Conservation (phyloP, 169 alveolate genomes). For the Theileria parva region DNA sequence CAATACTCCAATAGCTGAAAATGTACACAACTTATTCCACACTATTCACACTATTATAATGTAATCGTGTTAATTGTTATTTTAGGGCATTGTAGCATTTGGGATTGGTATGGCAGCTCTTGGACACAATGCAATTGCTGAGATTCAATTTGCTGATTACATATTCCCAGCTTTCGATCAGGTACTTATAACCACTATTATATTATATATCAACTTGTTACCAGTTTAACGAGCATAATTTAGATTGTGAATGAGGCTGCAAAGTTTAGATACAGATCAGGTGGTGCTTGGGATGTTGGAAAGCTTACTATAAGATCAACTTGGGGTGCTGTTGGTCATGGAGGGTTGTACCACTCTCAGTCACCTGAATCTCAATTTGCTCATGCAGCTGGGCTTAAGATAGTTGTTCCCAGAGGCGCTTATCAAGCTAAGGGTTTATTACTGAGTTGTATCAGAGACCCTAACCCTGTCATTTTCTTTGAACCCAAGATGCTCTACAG, state of each 20-base stretch:
- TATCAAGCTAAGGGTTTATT: slow-evolving; percentile 92
- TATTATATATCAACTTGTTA: neutral
- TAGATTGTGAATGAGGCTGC: slow-evolving; percentile 96
- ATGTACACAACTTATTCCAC: neutral
- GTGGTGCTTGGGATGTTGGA: slow-evolving; percentile 92
- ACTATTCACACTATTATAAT: neutral
- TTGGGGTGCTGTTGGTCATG: slow-evolving; percentile 98
- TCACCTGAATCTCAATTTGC: slow-evolving; percentile 96
- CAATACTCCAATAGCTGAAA: slow-evolving; percentile 94
- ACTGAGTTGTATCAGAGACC: slow-evolving; percentile 83
- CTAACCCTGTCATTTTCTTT: slow-evolving; percentile 92
- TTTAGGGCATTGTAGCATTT: slow-evolving; percentile 94
- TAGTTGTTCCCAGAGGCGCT: slow-evolving; percentile 95
- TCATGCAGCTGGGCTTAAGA: slow-evolving; percentile 92
- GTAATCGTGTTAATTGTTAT: neutral
- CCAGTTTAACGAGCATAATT: neutral
- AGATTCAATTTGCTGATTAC: slow-evolving; percentile 96
- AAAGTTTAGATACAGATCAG: slow-evolving; percentile 91
- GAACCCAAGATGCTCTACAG: slow-evolving; percentile 97
- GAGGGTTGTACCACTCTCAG: slow-evolving; percentile 95
- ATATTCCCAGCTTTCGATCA: slow-evolving; percentile 98
- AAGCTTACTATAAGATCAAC: slow-evolving; percentile 90
- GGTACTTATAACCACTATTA: neutral
- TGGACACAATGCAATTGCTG: slow-evolving; percentile 93
- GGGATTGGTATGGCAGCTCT: slow-evolving; percentile 95